Conservation (phyloP, 1,284 basidiomycete species). For the Moesziomyces sp. region DNA sequence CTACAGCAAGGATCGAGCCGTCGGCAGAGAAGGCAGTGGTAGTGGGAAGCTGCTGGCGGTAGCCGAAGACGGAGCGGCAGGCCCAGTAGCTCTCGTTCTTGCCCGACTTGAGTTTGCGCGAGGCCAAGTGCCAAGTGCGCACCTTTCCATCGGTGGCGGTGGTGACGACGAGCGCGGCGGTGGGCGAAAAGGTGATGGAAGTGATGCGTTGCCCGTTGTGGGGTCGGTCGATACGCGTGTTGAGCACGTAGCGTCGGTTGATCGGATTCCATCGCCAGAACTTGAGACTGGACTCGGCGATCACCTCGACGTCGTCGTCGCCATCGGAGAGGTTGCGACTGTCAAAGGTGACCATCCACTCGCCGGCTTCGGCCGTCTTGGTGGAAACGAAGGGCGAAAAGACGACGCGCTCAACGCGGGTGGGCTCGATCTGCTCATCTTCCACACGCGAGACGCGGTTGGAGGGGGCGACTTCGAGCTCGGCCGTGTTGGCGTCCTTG, state of each 20-base stretch:
- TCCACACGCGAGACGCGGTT: conserved; percentile 88
- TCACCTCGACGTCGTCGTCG: conserved; percentile 70
- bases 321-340: conserved; percentile 69
- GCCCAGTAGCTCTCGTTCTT: conserved; percentile 60
- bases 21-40: conserved; percentile 83
- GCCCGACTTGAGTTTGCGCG: conserved; percentile 54
- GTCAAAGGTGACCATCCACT: conserved; percentile 95
- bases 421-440: conserved; percentile 80
- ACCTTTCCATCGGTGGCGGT: conserved; percentile 77
- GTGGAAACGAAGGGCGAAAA: conserved; percentile 71
- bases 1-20: conserved; percentile 83
- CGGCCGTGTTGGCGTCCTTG: conserved; percentile 79
- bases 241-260: conserved; percentile 70
- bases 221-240: conserved; percentile 89
- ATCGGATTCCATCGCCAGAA: conserved; percentile 84
- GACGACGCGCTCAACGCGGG: conserved; percentile 78
- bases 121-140: conserved; percentile 74
- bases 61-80: conserved; percentile 60
- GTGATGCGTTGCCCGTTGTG: conserved; percentile 79
- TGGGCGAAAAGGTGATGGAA: conserved; percentile 75
- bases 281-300: conserved; percentile 84
- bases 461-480: conserved; percentile 91
- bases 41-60: conserved; percentile 52
- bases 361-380: conserved; percentile 50
- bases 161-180: conserved; percentile 72